Conservation (phyloP, 1,284 basidiomycete genomes). For the Tetrapyrgos nigripes region DNA sequence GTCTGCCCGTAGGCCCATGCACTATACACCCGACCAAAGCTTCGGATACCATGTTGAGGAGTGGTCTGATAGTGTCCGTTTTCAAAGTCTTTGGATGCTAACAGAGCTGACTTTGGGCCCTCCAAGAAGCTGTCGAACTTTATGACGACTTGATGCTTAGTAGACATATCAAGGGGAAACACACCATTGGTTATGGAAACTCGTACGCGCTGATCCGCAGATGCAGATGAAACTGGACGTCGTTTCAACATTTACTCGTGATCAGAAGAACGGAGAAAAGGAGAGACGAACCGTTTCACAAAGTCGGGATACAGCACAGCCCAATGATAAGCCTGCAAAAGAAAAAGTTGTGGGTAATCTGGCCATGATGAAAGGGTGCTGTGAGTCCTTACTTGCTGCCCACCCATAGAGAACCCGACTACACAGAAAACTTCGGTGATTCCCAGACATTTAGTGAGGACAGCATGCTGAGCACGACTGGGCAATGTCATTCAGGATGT, state of each 20-base stretch:
- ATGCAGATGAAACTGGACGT: slow-evolving; percentile 52
- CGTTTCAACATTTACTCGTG: background rate
- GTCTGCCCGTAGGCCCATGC: slow-evolving; percentile 68
- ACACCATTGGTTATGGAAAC: slow-evolving; percentile 66
- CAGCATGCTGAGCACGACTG: slow-evolving; percentile 62
- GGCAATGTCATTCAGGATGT: background rate
- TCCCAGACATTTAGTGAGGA: slow-evolving; percentile 55
- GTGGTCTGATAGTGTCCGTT: slow-evolving; percentile 56
- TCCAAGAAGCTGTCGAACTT: slow-evolving; percentile 55
- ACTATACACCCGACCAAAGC: slow-evolving; percentile 62
- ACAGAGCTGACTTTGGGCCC: slow-evolving; percentile 61
- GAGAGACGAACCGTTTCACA: slow-evolving; percentile 49
- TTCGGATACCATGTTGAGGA: slow-evolving; percentile 57
- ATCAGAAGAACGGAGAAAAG: background rate
- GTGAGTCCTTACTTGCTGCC: slow-evolving; percentile 50
- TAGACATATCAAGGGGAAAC: slow-evolving; percentile 10
- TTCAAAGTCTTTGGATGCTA: slow-evolving; percentile 64
- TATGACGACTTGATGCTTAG: too few relatives aligned
- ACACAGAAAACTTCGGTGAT: slow-evolving; percentile 56
- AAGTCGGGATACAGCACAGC: slow-evolving; percentile 63
- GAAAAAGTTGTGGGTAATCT: background rate
- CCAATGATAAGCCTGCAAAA: slow-evolving; percentile 63
- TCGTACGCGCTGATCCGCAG: slow-evolving; percentile 67
- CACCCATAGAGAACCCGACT: slow-evolving; percentile 70
- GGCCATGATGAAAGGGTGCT: slow-evolving; percentile 22